Evolutionary conservation across 345 rosid genomes (phyloP), one percentile per base, ranked within the genome.

Genomic region (Populus euphratica): DNA sequence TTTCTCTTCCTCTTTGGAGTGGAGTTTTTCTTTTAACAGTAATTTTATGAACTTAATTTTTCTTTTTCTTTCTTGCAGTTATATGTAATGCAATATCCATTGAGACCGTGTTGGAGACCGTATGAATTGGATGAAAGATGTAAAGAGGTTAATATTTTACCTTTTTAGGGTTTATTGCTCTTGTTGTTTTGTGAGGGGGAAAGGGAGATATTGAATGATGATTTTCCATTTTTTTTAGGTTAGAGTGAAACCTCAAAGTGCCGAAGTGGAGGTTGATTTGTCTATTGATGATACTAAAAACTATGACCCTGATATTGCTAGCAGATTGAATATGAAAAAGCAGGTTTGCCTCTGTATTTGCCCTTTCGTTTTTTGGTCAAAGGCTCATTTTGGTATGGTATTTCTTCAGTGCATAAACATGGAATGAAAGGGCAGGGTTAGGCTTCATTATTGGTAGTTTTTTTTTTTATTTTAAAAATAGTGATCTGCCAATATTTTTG

Each of bases 61-160:
- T 41, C 44, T 4, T 29, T 63, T 7, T 33, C 36, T 33, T 33
- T 66, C 18, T 73, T 87, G 52, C 89, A 94, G 98, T 75, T 95
- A 31, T 93, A 91, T 84, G 91, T 95, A 39, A 44, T 90, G 86
- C 99, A 95, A 84, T 95, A 89, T 86, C 98, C 98, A 12, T 62
- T 91, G 69, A 86, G 99, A 78, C 90, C 98, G 4, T 76, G 84
- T 68, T 95, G 99, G 99, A 93, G 97, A 64, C 94, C 97, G 2
- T 95, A 91, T 33, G 98, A 95, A 68, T 79, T 95, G 82, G 98
- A 94, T 49, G 94, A 91, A 54, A 86, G 89, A 49, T 95, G 98
- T 29, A 73, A 89, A 80, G 92, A 91, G 97, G 98, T 90, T 78
- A 65, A 78, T 80, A 31, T 29, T 59, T 79, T 35, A 2, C 59